Evolutionary conservation across 2,329 filamentous ascomycete species (phyloP), one percentile per base, ranked within the genome.

Genomic region (Alternaria conjuncta): DNA sequence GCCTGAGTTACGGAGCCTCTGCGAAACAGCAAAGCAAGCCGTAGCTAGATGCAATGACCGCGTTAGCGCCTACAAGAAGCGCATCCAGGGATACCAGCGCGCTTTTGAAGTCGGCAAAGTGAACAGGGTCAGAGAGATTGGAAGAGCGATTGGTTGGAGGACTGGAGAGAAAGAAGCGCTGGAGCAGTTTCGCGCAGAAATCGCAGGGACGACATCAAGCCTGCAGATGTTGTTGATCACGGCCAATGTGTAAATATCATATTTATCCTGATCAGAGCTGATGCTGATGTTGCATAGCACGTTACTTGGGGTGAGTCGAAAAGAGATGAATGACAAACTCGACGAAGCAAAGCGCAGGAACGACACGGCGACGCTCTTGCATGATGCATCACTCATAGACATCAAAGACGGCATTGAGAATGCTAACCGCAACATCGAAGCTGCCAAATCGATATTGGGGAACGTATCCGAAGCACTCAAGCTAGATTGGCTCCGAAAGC

Each of bases 111-210:
- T 5, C 6, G 28, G 20, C 3, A 15, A 32, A 15, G 5, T n/a
- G 3, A 55, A 23, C 61, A 56, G 4, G 58, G 57, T 68, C 8
- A 58, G 41, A 15, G 55, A 49, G 3, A 44, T 63, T 5, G 59
- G 55, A 3, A 61, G 51, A 57, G 61, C 61, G 20, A 26, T 69
- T 15, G 60, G 63, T 18, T 70, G 66, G 64, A 44, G 58, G 3
- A 30, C 66, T 9, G 54, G 47, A 11, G 64, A 71, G 18, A 66
- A 60, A 26, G 64, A 70, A 9, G 65, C 54, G 7, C 21, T 69
- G 5, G 54, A 63, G n/a, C 55, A 56, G 5, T 69, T 69, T 20
- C 61, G 64, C 0, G 67, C 32, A 2, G 60, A 71, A 21, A 63
- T 70, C 18, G 44, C 46, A 0, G 62, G 32, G 7, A 61, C 45